These are phyloP conservation scores for Vaccinium corymbosum DNA, from an alignment of 148 eudicot genomes.

Conservation along the genomic window DNA sequence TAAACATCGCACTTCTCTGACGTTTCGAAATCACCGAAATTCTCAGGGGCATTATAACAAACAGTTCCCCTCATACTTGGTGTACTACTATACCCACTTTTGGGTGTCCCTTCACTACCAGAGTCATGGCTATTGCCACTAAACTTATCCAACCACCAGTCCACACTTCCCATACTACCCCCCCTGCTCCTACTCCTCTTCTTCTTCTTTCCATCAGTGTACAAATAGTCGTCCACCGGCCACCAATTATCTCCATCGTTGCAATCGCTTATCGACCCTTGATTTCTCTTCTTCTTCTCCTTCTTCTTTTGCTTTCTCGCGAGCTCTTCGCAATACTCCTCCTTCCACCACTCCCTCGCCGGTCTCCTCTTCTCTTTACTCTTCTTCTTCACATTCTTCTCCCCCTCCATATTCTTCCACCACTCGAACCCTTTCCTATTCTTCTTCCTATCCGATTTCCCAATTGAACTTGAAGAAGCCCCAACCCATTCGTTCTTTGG, in stretches of 20 bases:
- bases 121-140: constrained; percentile 36
- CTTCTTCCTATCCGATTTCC: constrained; percentile 47
- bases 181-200: constrained; percentile 14
- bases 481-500: constrained; percentile 44
- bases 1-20: constrained; percentile 93
- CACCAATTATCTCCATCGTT: constrained; percentile 48
- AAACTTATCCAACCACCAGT: constrained; percentile 89
- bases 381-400: constrained; percentile 34
- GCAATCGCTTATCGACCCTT: constrained; percentile 33
- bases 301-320: constrained; percentile 66
- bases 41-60: constrained; percentile 89
- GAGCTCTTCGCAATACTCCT: constrained; percentile 82
- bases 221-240: constrained; percentile 62
- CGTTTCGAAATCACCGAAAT: constrained; percentile 55
- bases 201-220: constrained; percentile 25
- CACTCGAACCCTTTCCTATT: constrained; percentile 58
- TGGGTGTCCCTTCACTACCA: constrained; percentile 25
- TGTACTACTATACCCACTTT: constrained; percentile 80
- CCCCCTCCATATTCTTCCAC: constrained; percentile 76
- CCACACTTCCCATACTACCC: constrained; percentile 40
- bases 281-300: constrained; percentile 38
- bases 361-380: constrained; percentile 63
- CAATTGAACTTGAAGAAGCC: constrained; percentile 50
- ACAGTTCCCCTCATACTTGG: constrained; percentile 97
- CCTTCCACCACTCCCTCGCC: constrained; percentile 97